These are phyloP conservation scores for Glycine latifolia DNA, from an alignment of 306 rosid species.

Conservation along the genomic window DNA sequence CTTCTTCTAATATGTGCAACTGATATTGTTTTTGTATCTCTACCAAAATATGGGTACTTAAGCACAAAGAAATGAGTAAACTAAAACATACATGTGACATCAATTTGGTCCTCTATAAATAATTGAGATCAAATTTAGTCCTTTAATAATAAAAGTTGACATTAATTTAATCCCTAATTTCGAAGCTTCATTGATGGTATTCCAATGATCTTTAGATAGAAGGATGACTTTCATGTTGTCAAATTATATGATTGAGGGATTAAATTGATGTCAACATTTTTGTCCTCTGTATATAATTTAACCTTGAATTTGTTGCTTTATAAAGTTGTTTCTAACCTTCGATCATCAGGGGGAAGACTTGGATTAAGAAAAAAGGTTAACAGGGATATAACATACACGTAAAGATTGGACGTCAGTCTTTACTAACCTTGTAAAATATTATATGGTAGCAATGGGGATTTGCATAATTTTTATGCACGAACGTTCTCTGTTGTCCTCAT, in stretches of 20 bases:
- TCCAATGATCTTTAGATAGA: not conserved
- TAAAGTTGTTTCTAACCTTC: not conserved
- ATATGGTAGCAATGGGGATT: slow-evolving; percentile 17
- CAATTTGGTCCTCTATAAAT: too few species aligned
- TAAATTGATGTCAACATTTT: not conserved
- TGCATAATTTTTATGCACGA: not conserved
- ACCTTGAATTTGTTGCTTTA: not conserved
- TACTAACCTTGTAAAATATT: not conserved
- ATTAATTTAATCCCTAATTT: not conserved
- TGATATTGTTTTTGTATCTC: not conserved
- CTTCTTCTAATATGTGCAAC: not conserved
- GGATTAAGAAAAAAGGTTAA: not conserved
- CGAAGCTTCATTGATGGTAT: not conserved
- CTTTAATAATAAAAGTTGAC: not conserved
- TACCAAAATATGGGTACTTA: not conserved
- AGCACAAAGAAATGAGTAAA: not conserved
- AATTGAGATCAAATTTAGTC: too few species aligned
- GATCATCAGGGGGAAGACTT: not conserved
- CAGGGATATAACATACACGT: not conserved
- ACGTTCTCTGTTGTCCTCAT: slow-evolving; percentile 24
- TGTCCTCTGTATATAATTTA: not conserved
- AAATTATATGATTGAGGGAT: not conserved
- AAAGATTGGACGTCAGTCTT: not conserved
- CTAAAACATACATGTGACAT: too few species aligned
- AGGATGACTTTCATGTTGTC: not conserved